These are phyloP conservation scores for Sphagnum tenellum DNA, from an alignment of 225 moss, liverwort and hornwort species.

Conservation along the genomic window DNA sequence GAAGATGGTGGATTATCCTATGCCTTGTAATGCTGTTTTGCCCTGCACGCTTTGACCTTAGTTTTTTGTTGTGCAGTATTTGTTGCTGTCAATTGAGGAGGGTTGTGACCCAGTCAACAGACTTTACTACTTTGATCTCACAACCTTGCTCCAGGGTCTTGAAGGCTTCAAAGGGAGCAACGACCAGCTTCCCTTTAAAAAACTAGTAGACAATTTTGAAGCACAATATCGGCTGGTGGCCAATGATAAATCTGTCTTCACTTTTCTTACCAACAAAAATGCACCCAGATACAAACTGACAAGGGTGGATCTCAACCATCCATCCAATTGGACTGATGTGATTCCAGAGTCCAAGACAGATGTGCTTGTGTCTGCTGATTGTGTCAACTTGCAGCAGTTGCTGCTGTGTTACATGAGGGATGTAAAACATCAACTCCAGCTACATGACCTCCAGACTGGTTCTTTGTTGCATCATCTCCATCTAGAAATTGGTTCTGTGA, in stretches of 20 bases:
- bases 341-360: slow-evolving; percentile 53
- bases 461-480: slow-evolving; percentile 39
- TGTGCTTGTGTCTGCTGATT: slow-evolving; percentile 56
- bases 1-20: neutral
- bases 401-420: slow-evolving; percentile 74
- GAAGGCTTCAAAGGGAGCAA: slow-evolving; percentile 28
- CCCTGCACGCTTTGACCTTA: neutral
- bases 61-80: slow-evolving; percentile 37
- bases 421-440: slow-evolving; percentile 67
- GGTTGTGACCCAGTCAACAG: slow-evolving; percentile 80
- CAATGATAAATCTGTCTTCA: slow-evolving; percentile 55
- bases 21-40: neutral
- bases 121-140: slow-evolving; percentile 66
- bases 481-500: slow-evolving; percentile 69
- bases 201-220: slow-evolving; percentile 66
- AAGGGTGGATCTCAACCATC: slow-evolving; percentile 38
- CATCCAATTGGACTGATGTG: slow-evolving; percentile 64
- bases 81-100: slow-evolving; percentile 63
- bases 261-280: slow-evolving; percentile 67
- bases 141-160: slow-evolving; percentile 29
- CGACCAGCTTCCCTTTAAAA: slow-evolving; percentile 44
- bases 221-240: slow-evolving; percentile 65
- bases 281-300: slow-evolving; percentile 69
- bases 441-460: slow-evolving; percentile 62
- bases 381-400: slow-evolving; percentile 52